Conservation (phyloP, 202 grass and related monocot species). For the Eragrostis tef region DNA sequence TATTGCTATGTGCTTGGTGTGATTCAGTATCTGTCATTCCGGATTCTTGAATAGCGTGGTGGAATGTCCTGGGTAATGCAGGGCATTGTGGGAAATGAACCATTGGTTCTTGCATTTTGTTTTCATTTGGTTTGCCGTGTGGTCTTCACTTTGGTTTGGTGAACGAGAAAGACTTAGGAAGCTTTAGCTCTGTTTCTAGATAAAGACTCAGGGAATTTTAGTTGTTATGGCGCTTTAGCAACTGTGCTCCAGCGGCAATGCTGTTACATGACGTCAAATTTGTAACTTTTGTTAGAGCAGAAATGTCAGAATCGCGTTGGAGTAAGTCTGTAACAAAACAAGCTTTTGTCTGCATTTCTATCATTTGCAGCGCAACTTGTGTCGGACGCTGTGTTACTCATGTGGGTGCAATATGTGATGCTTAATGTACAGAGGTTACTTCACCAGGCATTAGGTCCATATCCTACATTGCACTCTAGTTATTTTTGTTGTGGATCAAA, state of each 20-base stretch:
- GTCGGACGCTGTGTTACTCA: background rate
- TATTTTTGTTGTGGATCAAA: background rate
- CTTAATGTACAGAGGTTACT: background rate
- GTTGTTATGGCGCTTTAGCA: conserved; percentile 1
- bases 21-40: conserved; percentile 24
- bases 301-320: background rate
- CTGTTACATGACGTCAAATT: background rate
- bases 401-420: background rate
- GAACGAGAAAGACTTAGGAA: background rate
- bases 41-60: background rate
- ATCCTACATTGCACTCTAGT: background rate
- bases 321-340: conserved; percentile 15
- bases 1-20: background rate
- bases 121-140: background rate
- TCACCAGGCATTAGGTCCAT: conserved; percentile 12
- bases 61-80: background rate
- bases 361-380: conserved; percentile 8
- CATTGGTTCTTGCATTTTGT: background rate
- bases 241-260: background rate
- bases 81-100: background rate
- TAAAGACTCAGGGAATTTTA: conserved; percentile 5
- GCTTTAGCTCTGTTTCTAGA: background rate
- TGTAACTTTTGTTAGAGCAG: background rate
- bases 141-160: background rate
- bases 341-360: background rate